Conservation (phyloP, 2,329 filamentous ascomycete species). For the Botrytis squamosa region DNA sequence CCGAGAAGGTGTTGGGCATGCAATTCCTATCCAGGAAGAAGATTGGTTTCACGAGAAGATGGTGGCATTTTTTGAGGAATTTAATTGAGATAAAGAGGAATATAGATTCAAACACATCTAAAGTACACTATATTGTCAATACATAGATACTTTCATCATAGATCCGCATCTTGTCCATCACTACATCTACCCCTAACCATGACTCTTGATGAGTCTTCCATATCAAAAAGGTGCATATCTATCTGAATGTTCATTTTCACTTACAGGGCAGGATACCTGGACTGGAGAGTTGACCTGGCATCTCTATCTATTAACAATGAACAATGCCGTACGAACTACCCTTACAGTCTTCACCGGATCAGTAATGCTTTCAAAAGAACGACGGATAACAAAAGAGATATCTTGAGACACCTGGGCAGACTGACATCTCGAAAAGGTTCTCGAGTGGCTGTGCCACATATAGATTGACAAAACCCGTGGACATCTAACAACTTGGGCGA, state of each 20-base stretch:
- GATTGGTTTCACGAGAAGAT: constrained; percentile 62
- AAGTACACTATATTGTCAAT: background rate
- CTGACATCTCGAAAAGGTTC: too few species aligned
- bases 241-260: background rate
- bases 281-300: background rate
- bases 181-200: background rate
- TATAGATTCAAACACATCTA: too few species aligned
- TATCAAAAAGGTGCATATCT: background rate
- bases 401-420: background rate
- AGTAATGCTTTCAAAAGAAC: background rate
- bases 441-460: background rate
- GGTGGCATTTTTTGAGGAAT: constrained; percentile 4
- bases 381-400: background rate
- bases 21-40: constrained; percentile 68
- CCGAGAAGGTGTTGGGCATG: constrained; percentile 73
- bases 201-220: background rate
- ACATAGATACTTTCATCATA: background rate
- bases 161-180: background rate
- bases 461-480: background rate
- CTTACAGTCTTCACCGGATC: background rate
- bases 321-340: background rate
- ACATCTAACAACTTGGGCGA: background rate
- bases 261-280: background rate
- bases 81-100: background rate
- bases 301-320: background rate